These are phyloP conservation scores for Teunomyces pallodes DNA, from an alignment of 805 yeast genomes.

Conservation along the genomic window DNA sequence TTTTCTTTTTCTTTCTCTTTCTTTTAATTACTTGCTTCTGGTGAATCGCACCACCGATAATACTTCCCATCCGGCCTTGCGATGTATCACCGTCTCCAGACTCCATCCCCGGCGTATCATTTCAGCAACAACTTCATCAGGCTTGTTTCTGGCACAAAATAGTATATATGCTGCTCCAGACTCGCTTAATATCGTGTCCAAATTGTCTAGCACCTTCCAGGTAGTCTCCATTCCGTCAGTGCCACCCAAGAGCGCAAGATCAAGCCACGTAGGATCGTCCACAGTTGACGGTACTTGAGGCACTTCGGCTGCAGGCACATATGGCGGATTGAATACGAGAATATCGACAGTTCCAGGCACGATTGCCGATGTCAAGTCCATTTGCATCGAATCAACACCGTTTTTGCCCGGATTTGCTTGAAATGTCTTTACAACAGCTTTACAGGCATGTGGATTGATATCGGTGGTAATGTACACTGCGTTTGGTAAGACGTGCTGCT, in stretches of 20 bases:
- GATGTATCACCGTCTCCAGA: slow-evolving; percentile 49
- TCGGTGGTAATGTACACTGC: slow-evolving; percentile 70
- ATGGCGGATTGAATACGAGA: slow-evolving; percentile 91
- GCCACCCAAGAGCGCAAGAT: slow-evolving; percentile 89
- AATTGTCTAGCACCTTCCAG: slow-evolving; percentile 50
- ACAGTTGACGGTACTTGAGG: slow-evolving; percentile 53
- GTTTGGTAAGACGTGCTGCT: slow-evolving; percentile 49
- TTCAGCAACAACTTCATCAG: slow-evolving; percentile 50
- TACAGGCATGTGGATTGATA: slow-evolving; percentile 75
- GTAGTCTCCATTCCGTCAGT: slow-evolving; percentile 88
- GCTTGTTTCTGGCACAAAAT: slow-evolving; percentile 89
- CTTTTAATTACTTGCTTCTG: slow-evolving; percentile 6
- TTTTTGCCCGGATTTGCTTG: slow-evolving; percentile 13
- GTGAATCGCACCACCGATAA: slow-evolving; percentile 68
- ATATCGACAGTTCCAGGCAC: slow-evolving; percentile 55
- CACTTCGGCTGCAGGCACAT: slow-evolving; percentile 82
- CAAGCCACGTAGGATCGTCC: slow-evolving; percentile 70
- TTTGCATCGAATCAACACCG: slow-evolving; percentile 40
- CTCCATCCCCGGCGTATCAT: slow-evolving; percentile 56
- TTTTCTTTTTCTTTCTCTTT: background rate
- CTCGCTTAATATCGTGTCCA: slow-evolving; percentile 51
- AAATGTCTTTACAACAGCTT: slow-evolving; percentile 30
- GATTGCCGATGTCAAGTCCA: slow-evolving; percentile 55
- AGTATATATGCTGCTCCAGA: slow-evolving; percentile 81
- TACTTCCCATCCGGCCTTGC: slow-evolving; percentile 97